Evolutionary conservation across 2,329 filamentous ascomycete species (phyloP), one percentile per base, ranked within the genome.

Genomic region (Leptographium radiaticola): DNA sequence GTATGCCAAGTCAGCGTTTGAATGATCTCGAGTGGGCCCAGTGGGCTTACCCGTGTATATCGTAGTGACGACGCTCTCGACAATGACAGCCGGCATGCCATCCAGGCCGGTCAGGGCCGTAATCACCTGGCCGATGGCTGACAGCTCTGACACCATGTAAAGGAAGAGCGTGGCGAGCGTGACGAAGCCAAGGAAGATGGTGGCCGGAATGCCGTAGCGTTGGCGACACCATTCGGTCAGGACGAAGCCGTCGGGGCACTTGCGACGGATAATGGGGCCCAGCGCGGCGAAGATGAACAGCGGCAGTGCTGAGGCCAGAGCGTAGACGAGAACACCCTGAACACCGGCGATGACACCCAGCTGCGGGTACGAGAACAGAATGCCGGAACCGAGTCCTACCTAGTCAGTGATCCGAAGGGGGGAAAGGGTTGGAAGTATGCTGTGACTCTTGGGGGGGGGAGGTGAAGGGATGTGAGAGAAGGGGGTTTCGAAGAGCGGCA

Each of bases 71-170:
- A 78, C 73, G 59, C 85, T 87, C 65, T 93, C 76, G 1, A 91
- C 84, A 59, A 93, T 87, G 57, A 93, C 77, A 18, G 84, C 79
- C 0, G 86, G 85, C 12, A 93, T 73, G 0, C 83, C 81, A 59
- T 90, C 75, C 42, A 93, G 73, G 2, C 86, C 86, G 0, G 87
- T 90, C 60, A 93, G 68, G 10, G 84, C 76, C 56, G 70, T 84
- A 62, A 91, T 75, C 42, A 91, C 87, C 67, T 91, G 87, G 51
- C 89, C 86, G 33, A 93, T 73, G 13, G 87, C 86, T 10, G 86
- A 90, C 45, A 93, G 75, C 71, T 93, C 87, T 20, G 86, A 81
- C 31, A 91, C 82, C 87, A 93, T 91, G 74, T 91, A 93, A 51
- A 93, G 67, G 66, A 91, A 93, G 61, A 93, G 76, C 1, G 87